Evolutionary conservation across 2,329 filamentous ascomycete species (phyloP), one percentile per base, ranked within the genome.

Genomic region (Aspergillus jensenii): DNA sequence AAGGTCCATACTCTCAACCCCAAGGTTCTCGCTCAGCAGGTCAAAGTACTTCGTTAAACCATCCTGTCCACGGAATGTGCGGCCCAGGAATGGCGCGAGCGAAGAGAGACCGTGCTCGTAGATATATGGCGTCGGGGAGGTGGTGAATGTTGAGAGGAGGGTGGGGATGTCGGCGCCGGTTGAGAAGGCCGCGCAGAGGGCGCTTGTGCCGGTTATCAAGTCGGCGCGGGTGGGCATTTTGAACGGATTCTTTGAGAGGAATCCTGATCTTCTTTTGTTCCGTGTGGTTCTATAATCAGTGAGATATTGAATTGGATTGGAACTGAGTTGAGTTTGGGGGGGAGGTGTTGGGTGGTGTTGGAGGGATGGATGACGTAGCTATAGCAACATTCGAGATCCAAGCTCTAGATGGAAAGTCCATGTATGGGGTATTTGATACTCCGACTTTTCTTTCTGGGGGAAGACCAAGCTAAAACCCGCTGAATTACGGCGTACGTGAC

Each of bases 31-130:
- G 2, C 62, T 58, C 6, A 79, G 41, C 0, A 74, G 41, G 8
- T 69, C 62, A 56, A 79, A 78, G 62, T 79, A 79, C 15, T 65
- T 58, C 27, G 56, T 55, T 9, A 78, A 56, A 0, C 73, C 76
- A 12, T 71, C 65, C 4, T 52, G 52, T 39, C 77, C 76, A 12
- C 63, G 71, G 62, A 76, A 78, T n/a, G 69, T 65, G 14, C 74
- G 74, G 33, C 77, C 76, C 4, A 79, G 65, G 63, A 78, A 79
- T 2, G 77, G 76, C 3, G 76, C 73, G 19, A 78, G 67, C n/a
- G 65, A 51, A 1, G 67, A 63, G 25, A 75, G 71, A n/a, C 77
- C 77, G 63, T 78, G 72, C 61, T 79, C 77, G 58, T 75, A 65
- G 44, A 67, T 35, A 65, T 53, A 1, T 67, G 69, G 21, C 51